Percentiles rank a stretch among this genome's conserved stretches.
These are phyloP conservation scores for Phaffia australis DNA, from an alignment of 768 basidiomycete genomes.

Conservation along the genomic window DNA sequence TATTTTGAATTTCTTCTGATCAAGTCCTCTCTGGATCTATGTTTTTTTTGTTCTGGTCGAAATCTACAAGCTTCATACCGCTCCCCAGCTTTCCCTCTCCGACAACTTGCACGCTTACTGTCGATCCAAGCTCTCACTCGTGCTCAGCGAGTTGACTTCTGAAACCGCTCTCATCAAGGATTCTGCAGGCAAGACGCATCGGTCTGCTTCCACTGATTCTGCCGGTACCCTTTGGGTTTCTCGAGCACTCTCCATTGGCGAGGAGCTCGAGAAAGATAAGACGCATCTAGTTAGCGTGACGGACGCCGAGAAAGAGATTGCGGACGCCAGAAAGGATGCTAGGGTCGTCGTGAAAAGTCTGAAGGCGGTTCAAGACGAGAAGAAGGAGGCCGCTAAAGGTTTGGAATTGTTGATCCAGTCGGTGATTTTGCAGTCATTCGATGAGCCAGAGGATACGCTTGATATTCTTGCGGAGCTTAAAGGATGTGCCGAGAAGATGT, in stretches of 20 bases:
- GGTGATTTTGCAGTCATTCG: slow-evolving; percentile 60
- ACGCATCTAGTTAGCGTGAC: slow-evolving; percentile 54
- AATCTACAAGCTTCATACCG: slow-evolving; percentile 47
- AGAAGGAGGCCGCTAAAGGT: slow-evolving; percentile 54
- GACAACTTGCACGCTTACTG: slow-evolving; percentile 58
- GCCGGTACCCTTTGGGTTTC: slow-evolving; percentile 73
- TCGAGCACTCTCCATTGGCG: slow-evolving; percentile 45
- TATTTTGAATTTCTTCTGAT: not conserved
- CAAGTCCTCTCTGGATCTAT: not conserved
- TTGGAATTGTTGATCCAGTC: slow-evolving; percentile 61
- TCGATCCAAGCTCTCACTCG: slow-evolving; percentile 57
- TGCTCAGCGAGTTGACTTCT: slow-evolving; percentile 60
- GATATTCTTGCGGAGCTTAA: slow-evolving; percentile 49
- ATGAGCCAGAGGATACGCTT: slow-evolving; percentile 51
- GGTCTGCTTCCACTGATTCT: slow-evolving; percentile 44
- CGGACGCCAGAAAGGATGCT: slow-evolving; percentile 44
- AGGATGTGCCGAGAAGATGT: slow-evolving; percentile 32
- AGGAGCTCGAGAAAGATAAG: slow-evolving; percentile 49
- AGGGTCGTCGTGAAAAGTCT: slow-evolving; percentile 33
- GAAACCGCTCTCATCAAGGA: slow-evolving; percentile 47
- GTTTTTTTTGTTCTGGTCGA: not conserved
- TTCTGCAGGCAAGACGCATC: slow-evolving; percentile 18
- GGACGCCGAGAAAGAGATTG: slow-evolving; percentile 51
- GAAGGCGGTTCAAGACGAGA: slow-evolving; percentile 38
- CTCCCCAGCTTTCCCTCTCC: slow-evolving; percentile 60